Evolutionary conservation across 371 early-diverging fungal species (phyloP).

Genomic region (Rhizopus sp.): DNA sequence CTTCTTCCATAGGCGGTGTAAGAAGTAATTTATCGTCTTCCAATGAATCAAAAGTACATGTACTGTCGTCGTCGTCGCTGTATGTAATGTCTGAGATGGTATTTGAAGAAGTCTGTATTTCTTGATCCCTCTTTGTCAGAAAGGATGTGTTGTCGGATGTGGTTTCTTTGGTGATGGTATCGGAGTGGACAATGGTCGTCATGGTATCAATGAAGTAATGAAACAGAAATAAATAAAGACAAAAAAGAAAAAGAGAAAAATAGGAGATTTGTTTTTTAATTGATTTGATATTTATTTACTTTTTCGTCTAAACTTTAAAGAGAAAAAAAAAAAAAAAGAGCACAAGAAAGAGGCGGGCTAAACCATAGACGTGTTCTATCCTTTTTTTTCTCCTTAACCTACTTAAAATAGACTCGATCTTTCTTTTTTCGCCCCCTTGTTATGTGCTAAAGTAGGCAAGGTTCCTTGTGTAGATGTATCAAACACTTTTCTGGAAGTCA

Average conservation of each 20-base stretch:
- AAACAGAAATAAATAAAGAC: constrained; percentile 1
- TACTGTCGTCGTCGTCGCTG: constrained; percentile 23
- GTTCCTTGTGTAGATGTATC: too few species aligned
- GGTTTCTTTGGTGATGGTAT: not conserved
- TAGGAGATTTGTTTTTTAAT: not conserved
- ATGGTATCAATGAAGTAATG: not conserved
- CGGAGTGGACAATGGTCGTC: not conserved
- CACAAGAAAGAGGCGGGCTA: too few species aligned
- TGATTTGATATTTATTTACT: constrained; percentile 5
- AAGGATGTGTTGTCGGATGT: not conserved
- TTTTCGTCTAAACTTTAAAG: too few species aligned
- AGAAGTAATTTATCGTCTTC: constrained; percentile 21
- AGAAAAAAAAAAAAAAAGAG: too few species aligned
- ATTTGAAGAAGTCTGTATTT: constrained; percentile 5
- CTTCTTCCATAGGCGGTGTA: constrained; percentile 23
- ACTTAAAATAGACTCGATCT: too few species aligned
- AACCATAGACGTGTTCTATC: too few species aligned
- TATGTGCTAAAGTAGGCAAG: too few species aligned
- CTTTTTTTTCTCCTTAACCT: too few species aligned
- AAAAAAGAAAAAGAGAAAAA: constrained; percentile 3
- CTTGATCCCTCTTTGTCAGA: constrained; percentile 1
- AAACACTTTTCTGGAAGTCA: too few species aligned
- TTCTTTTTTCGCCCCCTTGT: too few species aligned
- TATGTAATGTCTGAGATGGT: constrained; percentile 14
- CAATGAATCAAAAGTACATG: constrained; percentile 25